phyloP scores from a whole-genome alignment of 2,329 filamentous ascomycete species.

The Aspergillus ochraceus region DNA sequence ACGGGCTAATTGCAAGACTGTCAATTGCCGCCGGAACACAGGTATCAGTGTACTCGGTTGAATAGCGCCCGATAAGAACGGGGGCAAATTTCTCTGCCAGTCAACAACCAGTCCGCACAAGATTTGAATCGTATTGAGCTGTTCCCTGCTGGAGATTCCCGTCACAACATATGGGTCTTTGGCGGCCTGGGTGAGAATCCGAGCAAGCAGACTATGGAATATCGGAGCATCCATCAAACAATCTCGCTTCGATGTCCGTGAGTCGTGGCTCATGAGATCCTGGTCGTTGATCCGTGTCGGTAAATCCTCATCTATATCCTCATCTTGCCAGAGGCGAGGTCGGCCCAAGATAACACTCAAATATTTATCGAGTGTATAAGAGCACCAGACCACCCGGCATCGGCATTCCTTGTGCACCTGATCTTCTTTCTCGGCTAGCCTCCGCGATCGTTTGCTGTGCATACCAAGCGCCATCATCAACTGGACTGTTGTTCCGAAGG shows the following conservation, averaged over 20 bases:
- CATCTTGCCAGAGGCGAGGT: conserved; percentile 36
- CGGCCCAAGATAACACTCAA: conserved; percentile 40
- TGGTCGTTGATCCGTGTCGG: conserved; percentile 17
- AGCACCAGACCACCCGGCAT: conserved; percentile 40
- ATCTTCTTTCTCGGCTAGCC: conserved; percentile 7
- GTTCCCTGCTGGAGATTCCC: conserved; percentile 9
- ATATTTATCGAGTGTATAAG: conserved; percentile 42
- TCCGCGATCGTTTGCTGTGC: conserved; percentile 25
- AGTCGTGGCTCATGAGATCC: conserved; percentile 9
- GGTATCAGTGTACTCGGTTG: conserved; percentile 22
- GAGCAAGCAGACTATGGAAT: conserved; percentile 20
- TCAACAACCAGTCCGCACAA: conserved; percentile 13
- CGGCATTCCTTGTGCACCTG: conserved; percentile 30
- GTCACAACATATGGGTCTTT: conserved; percentile 21
- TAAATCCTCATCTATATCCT: conserved; percentile 17
- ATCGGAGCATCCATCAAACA: conserved; percentile 25
- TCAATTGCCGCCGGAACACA: conserved; percentile 21
- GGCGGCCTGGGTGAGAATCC: conserved; percentile 19
- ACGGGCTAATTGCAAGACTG: conserved; percentile 21
- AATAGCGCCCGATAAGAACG: conserved; percentile 19
- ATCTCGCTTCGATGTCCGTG: conserved; percentile 11
- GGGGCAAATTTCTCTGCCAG: conserved; percentile 18
- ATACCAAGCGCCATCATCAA: conserved; percentile 38
- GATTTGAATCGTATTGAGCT: conserved; percentile 11
- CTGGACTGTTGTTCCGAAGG: conserved; percentile 38